Base-by-base conservation (phyloP, 2,329 filamentous ascomycete genomes). In the Fusarium sp. region DNA sequence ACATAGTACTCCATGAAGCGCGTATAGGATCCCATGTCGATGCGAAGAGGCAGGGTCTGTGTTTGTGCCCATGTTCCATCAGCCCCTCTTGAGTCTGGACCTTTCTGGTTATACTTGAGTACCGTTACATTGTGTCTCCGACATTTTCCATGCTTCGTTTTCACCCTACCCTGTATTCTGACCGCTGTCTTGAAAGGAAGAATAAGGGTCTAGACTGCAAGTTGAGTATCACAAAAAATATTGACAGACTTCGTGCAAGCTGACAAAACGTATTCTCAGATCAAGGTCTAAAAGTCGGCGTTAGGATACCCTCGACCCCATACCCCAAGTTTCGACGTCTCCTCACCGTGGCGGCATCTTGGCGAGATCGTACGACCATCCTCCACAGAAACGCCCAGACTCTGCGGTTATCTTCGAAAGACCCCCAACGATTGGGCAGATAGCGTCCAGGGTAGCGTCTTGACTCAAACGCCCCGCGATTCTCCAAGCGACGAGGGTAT, bases 291-390 rank as follows among this genome's bases (percentile, higher is more conserved):
- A n/a, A n/a, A 0, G 34, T 4, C 34, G 9, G 11, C 34, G 11
- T n/a, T 12, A 18, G 18, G 18, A 20, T 27, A 9, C 9, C 14
- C 6, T 16, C 9, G 25, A 18, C 3, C 30, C 24, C 15, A 3
- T 40, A 46, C 25, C 38, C 60, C 18, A 58, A 45, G n/a, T 38
- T 38, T 38, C 4, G 6, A 38, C 6, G 25, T 29, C 44, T 56
- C 50, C 43, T 62, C 38, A 30, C 40, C 51, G 46, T 60, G 52
- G 53, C 50, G 61, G 52, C 15, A 49, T 27, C 43, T 47, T 65
- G 63, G 53, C 15, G 61, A 59, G 32, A 60, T 66, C 63, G 53
- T 66, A 66, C 63, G 63, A 66, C 45, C 25, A 12, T 9, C 51
- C 18, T 42, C 30, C 34, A 52, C 24, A 40, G 18, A 20, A 40